These are phyloP conservation scores for Catunica adiposa DNA, from an alignment of 2,329 filamentous ascomycete genomes.

Conservation along the genomic window DNA sequence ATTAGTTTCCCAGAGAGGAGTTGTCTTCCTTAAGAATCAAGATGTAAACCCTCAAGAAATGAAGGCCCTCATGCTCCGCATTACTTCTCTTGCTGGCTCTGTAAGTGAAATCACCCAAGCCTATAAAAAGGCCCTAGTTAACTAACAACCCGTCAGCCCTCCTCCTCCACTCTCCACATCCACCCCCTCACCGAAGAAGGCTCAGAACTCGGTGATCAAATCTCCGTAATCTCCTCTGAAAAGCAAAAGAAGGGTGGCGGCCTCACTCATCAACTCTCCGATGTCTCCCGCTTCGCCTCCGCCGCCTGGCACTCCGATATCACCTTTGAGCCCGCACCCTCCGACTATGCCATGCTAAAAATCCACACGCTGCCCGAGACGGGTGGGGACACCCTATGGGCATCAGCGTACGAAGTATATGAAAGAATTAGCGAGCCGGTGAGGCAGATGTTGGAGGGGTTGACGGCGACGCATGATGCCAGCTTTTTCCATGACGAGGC, in stretches of 20 bases:
- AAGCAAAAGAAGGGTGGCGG: constrained; percentile 38
- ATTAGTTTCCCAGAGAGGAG: constrained; percentile 45
- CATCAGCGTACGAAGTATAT: constrained; percentile 44
- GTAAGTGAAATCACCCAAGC: constrained; percentile 3
- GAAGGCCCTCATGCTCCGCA: constrained; percentile 40
- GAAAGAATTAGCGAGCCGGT: constrained; percentile 36
- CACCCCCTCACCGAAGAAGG: constrained; percentile 40
- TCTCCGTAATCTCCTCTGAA: constrained; percentile 39
- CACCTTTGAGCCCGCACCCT: constrained; percentile 40
- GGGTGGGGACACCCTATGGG: constrained; percentile 46
- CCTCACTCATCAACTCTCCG: constrained; percentile 33
- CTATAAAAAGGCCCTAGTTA: background rate
- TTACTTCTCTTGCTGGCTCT: constrained; percentile 40
- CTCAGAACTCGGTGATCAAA: constrained; percentile 38
- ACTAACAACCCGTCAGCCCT: constrained; percentile 27
- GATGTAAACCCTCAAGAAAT: constrained; percentile 41
- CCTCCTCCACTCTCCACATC: constrained; percentile 40
- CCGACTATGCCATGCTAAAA: constrained; percentile 45
- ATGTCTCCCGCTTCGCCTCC: constrained; percentile 30
- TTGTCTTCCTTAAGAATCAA: constrained; percentile 49
- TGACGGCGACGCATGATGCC: constrained; percentile 34
- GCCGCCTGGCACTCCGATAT: constrained; percentile 35
- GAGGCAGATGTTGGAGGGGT: constrained; percentile 33
- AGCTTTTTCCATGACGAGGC: constrained; percentile 36
- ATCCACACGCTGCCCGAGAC: constrained; percentile 38